These are phyloP conservation scores for Aquilaria sinensis DNA, from an alignment of 345 rosid genomes.

Conservation along the genomic window DNA sequence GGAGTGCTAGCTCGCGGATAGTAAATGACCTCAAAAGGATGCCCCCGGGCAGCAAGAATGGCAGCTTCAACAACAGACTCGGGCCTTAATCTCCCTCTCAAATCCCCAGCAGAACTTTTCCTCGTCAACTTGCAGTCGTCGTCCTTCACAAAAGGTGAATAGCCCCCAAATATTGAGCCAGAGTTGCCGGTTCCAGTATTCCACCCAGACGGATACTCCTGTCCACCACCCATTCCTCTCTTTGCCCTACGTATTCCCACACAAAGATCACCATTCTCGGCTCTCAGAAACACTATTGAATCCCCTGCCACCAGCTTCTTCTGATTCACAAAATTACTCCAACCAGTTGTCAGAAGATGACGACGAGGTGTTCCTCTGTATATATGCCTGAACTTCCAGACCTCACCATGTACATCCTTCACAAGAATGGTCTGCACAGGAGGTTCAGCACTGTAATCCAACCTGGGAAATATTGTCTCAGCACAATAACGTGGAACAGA, in stretches of 20 bases:
- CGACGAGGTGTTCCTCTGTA: slow-evolving; percentile 95
- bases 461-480: slow-evolving; percentile 81
- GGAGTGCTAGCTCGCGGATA: slow-evolving; percentile 85
- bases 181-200: slow-evolving; percentile 46
- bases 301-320: slow-evolving; percentile 98
- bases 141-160: slow-evolving; percentile 44
- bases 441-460: slow-evolving; percentile 84
- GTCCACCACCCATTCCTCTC: slow-evolving; percentile 67
- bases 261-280: slow-evolving; percentile 85
- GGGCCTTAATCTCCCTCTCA: slow-evolving; percentile 45
- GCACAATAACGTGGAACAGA: slow-evolving; percentile 99
- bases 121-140: slow-evolving; percentile 41
- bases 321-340: slow-evolving; percentile 98
- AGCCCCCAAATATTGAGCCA: slow-evolving; percentile 38
- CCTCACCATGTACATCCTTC: slow-evolving; percentile 85
- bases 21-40: slow-evolving; percentile 71
- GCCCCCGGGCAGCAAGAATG: slow-evolving; percentile 51
- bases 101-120: slow-evolving; percentile 31
- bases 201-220: slow-evolving; percentile 66
- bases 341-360: slow-evolving; percentile 92
- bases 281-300: slow-evolving; percentile 81
- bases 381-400: slow-evolving; percentile 94
- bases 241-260: slow-evolving; percentile 89
- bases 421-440: slow-evolving; percentile 95
- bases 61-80: slow-evolving; percentile 82